Conservation (phyloP, 495 filamentous ascomycete species). For the Pseudevernia furfuracea region DNA sequence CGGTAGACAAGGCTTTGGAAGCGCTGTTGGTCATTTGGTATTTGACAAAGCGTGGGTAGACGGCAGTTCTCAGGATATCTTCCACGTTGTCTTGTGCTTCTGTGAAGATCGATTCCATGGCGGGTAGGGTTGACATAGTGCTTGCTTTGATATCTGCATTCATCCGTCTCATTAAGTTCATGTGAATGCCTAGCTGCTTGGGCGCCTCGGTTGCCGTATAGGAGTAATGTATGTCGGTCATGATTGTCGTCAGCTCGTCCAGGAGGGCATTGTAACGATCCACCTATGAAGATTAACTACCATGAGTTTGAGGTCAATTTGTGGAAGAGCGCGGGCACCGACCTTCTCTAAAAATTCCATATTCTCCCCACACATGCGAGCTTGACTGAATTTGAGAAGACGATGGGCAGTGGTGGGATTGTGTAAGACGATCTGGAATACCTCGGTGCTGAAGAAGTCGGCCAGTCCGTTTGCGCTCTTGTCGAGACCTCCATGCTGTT, state of each 20-base stretch:
- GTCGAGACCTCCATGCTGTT: slow-evolving; percentile 17
- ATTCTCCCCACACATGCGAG: slow-evolving; percentile 37
- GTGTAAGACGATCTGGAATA: slow-evolving; percentile 42
- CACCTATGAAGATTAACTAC: slow-evolving; percentile 19
- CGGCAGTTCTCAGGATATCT: slow-evolving; percentile 34
- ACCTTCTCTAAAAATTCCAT: slow-evolving; percentile 46
- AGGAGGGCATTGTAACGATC: slow-evolving; percentile 34
- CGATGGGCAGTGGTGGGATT: slow-evolving; percentile 38
- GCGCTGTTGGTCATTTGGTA: slow-evolving; percentile 39
- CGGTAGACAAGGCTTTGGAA: slow-evolving; percentile 32
- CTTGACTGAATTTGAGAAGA: slow-evolving; percentile 39
- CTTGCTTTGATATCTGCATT: slow-evolving; percentile 38
- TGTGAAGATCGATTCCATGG: slow-evolving; percentile 39
- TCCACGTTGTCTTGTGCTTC: slow-evolving; percentile 40
- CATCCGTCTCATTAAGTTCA: slow-evolving; percentile 29
- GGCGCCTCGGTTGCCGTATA: slow-evolving; percentile 39
- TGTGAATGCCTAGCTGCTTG: slow-evolving; percentile 35
- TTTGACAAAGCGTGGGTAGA: slow-evolving; percentile 47
- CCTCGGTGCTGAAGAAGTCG: slow-evolving; percentile 40
- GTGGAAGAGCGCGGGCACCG: not conserved
- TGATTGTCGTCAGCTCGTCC: slow-evolving; percentile 33
- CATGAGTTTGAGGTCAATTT: not conserved
- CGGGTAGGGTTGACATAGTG: slow-evolving; percentile 34
- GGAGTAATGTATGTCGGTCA: slow-evolving; percentile 39
- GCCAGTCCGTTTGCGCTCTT: slow-evolving; percentile 22